These are phyloP conservation scores for Solanum rostratum DNA, from an alignment of 257 asterid genomes.

Conservation along the genomic window DNA sequence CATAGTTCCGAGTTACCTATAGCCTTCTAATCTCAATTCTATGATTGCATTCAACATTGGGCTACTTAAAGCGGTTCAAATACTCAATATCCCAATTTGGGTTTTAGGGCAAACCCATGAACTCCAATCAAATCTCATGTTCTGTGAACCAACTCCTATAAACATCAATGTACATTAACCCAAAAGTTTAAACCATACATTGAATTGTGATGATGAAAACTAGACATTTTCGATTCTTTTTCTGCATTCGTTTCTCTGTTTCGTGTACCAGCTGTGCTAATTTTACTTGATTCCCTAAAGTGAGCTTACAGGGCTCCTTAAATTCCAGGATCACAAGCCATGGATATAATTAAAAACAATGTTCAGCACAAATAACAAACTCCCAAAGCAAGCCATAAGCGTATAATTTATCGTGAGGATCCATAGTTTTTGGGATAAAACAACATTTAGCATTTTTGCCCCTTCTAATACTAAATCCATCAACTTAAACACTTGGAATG, in stretches of 20 bases:
- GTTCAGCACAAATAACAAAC: too few species aligned
- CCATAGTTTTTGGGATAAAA: background rate
- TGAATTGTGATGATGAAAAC: background rate
- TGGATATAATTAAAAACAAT: too few species aligned
- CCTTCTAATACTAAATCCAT: background rate
- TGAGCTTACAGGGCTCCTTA: background rate
- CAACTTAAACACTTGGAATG: too few species aligned
- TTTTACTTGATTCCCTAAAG: background rate
- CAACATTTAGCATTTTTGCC: background rate
- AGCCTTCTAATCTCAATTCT: background rate
- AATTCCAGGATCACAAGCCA: background rate
- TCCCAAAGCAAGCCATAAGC: too few species aligned
- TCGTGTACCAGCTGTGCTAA: background rate
- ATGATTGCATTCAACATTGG: background rate
- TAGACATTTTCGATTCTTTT: background rate
- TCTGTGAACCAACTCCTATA: background rate
- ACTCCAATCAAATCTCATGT: background rate
- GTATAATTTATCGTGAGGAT: too few species aligned
- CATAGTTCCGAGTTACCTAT: background rate
- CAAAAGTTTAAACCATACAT: background rate
- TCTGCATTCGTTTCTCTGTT: background rate
- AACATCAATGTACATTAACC: background rate
- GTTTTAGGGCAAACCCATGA: background rate
- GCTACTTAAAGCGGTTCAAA: background rate
- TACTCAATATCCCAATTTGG: background rate